Evolutionary conservation across 2,329 filamentous ascomycete genomes (phyloP), one percentile per base, ranked within the genome.

Genomic region (Fusarium mexicanum): DNA sequence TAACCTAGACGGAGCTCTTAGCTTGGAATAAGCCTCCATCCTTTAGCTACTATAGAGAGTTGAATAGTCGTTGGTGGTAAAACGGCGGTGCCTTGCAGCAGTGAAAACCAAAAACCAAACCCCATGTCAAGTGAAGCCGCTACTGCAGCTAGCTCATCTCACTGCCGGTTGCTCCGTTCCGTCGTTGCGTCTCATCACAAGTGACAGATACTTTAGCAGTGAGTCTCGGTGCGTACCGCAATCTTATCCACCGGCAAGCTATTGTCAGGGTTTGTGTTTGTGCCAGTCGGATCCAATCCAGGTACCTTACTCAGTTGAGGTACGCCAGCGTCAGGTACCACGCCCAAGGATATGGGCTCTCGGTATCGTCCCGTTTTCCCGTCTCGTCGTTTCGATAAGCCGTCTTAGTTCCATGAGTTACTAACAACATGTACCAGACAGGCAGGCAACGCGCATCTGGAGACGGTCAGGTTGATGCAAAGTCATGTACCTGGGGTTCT

Each of bases 31-130:
- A 69, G 65, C 46, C 29, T 26, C 40, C 29, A 35, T 29, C 57
- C 40, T 47, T 12, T 33, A 50, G 14, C 29, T 48, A 22, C 50
- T 26, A 24, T 13, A n/a, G 29, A 50, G 55, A 50, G 33, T 50
- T 26, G 35, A 50, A 50, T 35, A 35, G 50, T 50, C 43, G 61
- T 46, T 57, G 54, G 48, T 29, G 26, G 43, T 58, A 61, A 53
- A 72, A 67, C 71, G 57, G 61, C 35, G 55, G 71, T 74, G 64
- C 71, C 71, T 74, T 74, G 71, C 71, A 74, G 69, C 51, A 72
- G 59, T 44, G 54, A 69, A 72, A 41, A 74, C 43, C 38, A 60
- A 69, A 72, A 43, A 31, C 55, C 64, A 72, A 74, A 29, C 48
- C 51, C 61, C 61, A 44, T 68, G 68, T 53, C 63, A 46, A 59